A percentile compares a stretch with the other conserved stretches of the same genome.
Evolutionary conservation across 768 basidiomycete species (phyloP).

Genomic region (Ramaria sp.): DNA sequence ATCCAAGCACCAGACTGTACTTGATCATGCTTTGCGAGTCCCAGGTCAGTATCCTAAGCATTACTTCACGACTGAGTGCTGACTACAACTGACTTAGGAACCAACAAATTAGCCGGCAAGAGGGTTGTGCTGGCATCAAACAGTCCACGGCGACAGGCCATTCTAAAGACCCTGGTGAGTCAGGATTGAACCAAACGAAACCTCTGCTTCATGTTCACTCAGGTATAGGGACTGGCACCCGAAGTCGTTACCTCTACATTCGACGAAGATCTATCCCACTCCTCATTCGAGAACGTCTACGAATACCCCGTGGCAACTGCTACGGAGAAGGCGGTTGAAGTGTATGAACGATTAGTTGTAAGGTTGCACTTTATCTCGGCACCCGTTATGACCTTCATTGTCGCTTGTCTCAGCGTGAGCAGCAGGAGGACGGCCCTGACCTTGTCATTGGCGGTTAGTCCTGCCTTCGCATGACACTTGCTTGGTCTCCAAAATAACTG

Average conservation of each 20-base stretch:
- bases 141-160: constrained; percentile 77
- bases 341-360: constrained; percentile 74
- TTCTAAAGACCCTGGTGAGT: constrained; percentile 61
- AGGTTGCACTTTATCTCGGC: constrained; percentile 15
- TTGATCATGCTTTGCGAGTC: constrained; percentile 52
- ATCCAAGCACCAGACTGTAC: constrained; percentile 38
- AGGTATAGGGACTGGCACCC: constrained; percentile 45
- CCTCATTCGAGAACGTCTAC: constrained; percentile 57
- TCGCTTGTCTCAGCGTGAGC: constrained; percentile 24
- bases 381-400: constrained; percentile 5
- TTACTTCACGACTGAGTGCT: background rate
- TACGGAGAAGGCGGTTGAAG: constrained; percentile 74
- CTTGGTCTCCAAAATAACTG: background rate
- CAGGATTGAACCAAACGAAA: background rate
- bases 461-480: background rate
- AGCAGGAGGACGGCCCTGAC: constrained; percentile 63
- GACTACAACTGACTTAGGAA: constrained; percentile 15
- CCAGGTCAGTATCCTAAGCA: constrained; percentile 32
- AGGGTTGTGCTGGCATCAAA: constrained; percentile 79
- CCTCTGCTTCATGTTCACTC: background rate
- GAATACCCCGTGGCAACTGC: constrained; percentile 74
- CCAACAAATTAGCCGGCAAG: constrained; percentile 60
- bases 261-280: constrained; percentile 60
- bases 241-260: constrained; percentile 73
- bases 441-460: constrained; percentile 64